Conservation (phyloP, 2,329 filamentous ascomycete genomes). For the Neofusicoccum ribis region DNA sequence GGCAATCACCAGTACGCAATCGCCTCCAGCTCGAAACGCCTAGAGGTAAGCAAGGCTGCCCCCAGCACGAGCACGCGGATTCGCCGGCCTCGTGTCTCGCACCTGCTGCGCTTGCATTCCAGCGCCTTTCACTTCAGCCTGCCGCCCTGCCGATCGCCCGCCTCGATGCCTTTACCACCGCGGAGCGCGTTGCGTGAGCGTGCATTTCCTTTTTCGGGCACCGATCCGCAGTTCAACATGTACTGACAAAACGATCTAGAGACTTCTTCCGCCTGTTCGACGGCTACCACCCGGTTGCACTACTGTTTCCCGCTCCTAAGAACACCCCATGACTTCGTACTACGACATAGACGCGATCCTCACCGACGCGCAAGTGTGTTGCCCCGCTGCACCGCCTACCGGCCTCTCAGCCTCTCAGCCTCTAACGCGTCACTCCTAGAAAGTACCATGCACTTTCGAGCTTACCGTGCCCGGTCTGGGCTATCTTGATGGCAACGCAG, state of each 20-base stretch:
- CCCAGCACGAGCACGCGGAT: background rate
- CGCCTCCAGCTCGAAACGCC: background rate
- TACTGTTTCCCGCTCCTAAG: background rate
- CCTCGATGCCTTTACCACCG: background rate
- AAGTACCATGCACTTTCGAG: slow-evolving; percentile 94
- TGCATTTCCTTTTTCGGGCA: slow-evolving; percentile 15
- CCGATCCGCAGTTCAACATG: background rate
- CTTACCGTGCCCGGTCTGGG: slow-evolving; percentile 84
- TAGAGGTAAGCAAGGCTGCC: slow-evolving; percentile 9
- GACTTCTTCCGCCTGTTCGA: background rate
- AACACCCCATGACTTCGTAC: slow-evolving; percentile 59
- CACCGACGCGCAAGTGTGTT: slow-evolving; percentile 72
- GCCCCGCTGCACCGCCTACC: background rate
- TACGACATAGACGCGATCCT: slow-evolving; percentile 84
- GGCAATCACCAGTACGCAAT: slow-evolving; percentile 16
- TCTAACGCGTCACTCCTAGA: slow-evolving; percentile 52
- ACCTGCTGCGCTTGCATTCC: background rate
- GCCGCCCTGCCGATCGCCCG: background rate
- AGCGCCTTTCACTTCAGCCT: background rate
- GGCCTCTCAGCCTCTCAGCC: background rate
- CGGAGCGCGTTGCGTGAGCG: slow-evolving; percentile 16
- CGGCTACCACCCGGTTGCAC: background rate
- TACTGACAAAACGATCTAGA: background rate
- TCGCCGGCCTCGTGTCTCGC: background rate
- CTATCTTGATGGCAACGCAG: slow-evolving; percentile 82